Conservation (phyloP, 164 flowering plant genomes). For the Protea cynaroides region DNA sequence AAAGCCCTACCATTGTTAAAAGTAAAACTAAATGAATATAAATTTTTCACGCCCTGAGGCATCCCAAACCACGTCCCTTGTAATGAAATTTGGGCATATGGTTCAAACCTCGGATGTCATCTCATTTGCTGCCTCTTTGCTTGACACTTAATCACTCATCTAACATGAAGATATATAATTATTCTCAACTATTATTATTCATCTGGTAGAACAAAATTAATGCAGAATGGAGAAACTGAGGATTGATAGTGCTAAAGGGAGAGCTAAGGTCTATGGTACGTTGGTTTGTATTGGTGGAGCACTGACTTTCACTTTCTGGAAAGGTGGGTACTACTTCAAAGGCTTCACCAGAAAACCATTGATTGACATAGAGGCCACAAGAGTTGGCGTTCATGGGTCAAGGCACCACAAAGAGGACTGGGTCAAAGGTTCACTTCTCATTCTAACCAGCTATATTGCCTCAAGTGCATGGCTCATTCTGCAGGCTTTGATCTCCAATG, state of each 20-base stretch:
- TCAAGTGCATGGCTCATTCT: constrained; percentile 37
- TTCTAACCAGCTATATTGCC: constrained; percentile 20
- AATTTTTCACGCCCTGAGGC: no score
- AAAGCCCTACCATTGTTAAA: no score
- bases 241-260: constrained; percentile 19
- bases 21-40: no score
- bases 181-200: no score
- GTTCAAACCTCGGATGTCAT: no score
- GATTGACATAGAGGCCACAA: constrained; percentile 12
- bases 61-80: no score
- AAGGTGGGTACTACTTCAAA: constrained; percentile 24
- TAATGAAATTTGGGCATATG: no score
- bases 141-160: no score
- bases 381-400: constrained; percentile 1
- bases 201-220: no score
- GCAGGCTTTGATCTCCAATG: constrained; percentile 33
- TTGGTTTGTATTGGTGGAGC: constrained; percentile 35
- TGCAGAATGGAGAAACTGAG: constrained; percentile 39
- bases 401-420: constrained; percentile 25
- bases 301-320: constrained; percentile 43
- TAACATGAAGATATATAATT: no score
- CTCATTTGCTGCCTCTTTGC: no score
- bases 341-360: constrained; percentile 22
- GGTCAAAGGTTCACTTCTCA: constrained; percentile 39
- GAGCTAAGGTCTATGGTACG: constrained; percentile 38